A percentile compares a stretch with the other conserved stretches of the same genome.
Evolutionary conservation across 1,284 basidiomycete genomes (phyloP).

Genomic region (Leccinum pachyderme): DNA sequence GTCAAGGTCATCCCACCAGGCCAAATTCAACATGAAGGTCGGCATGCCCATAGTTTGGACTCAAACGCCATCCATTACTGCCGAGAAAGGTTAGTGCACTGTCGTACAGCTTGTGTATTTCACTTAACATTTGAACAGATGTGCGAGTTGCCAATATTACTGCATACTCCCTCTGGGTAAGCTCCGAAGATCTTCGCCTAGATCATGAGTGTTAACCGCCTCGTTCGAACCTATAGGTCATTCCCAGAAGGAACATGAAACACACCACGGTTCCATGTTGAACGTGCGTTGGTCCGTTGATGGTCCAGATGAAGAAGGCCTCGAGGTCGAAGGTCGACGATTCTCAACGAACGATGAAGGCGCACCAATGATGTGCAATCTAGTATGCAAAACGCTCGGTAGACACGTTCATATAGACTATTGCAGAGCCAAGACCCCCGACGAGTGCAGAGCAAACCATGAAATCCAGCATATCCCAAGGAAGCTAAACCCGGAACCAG

Average conservation of each 20-base stretch:
- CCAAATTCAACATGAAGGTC: slow-evolving; percentile 40
- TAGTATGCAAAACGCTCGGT: slow-evolving; percentile 40
- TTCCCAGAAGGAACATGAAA: slow-evolving; percentile 55
- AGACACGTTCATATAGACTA: slow-evolving; percentile 54
- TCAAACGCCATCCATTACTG: slow-evolving; percentile 47
- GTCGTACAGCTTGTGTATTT: not conserved
- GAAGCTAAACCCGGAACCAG: slow-evolving; percentile 44
- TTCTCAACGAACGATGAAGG: slow-evolving; percentile 56
- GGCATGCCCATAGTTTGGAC: slow-evolving; percentile 47
- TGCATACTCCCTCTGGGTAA: slow-evolving; percentile 54
- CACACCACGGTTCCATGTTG: slow-evolving; percentile 61
- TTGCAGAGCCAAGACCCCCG: slow-evolving; percentile 41
- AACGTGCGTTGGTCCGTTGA: slow-evolving; percentile 54
- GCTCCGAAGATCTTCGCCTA: not conserved
- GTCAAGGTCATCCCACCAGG: slow-evolving; percentile 44
- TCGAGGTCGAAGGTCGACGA: slow-evolving; percentile 53
- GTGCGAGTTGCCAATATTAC: slow-evolving; percentile 53
- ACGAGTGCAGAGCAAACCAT: slow-evolving; percentile 36
- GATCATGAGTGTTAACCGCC: not conserved
- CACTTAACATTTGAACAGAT: slow-evolving; percentile 34
- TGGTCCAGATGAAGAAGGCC: slow-evolving; percentile 39
- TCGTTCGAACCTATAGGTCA: slow-evolving; percentile 42
- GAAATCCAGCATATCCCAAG: slow-evolving; percentile 45
- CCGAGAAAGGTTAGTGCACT: slow-evolving; percentile 38
- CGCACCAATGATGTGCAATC: slow-evolving; percentile 61